Base-by-base conservation (phyloP, 2,329 filamentous ascomycete species). In the Aureobasidium leucospermi region DNA sequence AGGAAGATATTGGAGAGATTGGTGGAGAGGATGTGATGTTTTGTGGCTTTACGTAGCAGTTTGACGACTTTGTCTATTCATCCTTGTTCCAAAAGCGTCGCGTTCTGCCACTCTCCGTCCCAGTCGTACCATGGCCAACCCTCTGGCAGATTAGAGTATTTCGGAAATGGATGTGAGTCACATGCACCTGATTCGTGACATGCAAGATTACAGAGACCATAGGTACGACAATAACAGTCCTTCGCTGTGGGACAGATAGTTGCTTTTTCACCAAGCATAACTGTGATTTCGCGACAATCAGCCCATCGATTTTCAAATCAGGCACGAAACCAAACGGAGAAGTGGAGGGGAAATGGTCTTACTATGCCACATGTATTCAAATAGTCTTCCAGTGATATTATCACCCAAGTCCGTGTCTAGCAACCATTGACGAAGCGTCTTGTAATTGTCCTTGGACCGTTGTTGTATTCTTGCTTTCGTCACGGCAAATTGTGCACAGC, bases 221-320 rank as follows among this genome's bases (percentile, higher is more conserved):
- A 89, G 16, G 83, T 78, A 45, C 85, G 81, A 71, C 86, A 88
- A 69, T 88, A 88, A 67, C 85, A 88, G 9, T 81, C 78, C 49
- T 76, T 71, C 1, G 83, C 82, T 19, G 75, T 73, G 0, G 86
- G 85, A 64, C 85, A 89, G 65, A 85, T 78, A 1, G 86, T 77
- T 8, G 47, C 42, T 23, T 51, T 43, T 31, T 56, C 48, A 29
- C 58, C 58, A 36, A 56, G 49, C n/a, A 60, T 41, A 4, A 60
- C 58, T 60, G 23, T n/a, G 19, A 23, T 23, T 23, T 34, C 6
- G 29, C n/a, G 28, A 16, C 11, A 7, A 8, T 46, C 42, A 46
- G 16, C 42, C 4, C 8, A 16, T 13, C 34, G 7, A 4, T 36
- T 36, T 36, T 4, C 34, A 23, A 23, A 23, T 23, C 19, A 23